Percentiles rank a stretch among this genome's conserved stretches.
These are phyloP conservation scores for Asclepias syriaca DNA, from an alignment of 257 asterid genomes.

Conservation along the genomic window DNA sequence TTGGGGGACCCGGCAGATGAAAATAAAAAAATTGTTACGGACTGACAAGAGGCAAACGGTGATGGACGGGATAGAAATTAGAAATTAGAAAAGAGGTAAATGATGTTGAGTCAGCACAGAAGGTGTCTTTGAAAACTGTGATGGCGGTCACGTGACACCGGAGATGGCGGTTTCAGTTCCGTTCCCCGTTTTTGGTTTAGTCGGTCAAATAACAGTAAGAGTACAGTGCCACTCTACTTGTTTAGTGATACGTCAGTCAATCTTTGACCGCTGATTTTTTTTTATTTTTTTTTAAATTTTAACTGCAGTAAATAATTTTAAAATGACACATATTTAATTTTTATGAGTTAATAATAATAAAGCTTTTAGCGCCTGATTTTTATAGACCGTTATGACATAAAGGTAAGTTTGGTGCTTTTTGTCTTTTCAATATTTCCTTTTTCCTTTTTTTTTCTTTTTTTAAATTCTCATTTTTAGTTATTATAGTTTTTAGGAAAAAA, in stretches of 20 bases:
- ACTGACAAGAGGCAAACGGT: background rate
- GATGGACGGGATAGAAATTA: background rate
- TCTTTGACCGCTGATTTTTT: slow-evolving; percentile 20
- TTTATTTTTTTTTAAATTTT: background rate
- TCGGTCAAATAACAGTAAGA: slow-evolving; percentile 36
- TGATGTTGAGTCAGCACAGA: slow-evolving; percentile 10
- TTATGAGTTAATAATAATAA: background rate
- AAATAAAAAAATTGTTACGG: background rate
- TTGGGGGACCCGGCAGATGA: background rate
- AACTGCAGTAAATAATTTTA: background rate
- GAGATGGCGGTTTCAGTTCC: slow-evolving; percentile 31
- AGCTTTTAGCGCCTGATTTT: slow-evolving; percentile 11
- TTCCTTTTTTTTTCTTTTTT: background rate
- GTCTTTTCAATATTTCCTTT: background rate
- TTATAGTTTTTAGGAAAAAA: background rate
- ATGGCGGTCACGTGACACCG: slow-evolving; percentile 41
- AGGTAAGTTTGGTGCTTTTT: background rate
- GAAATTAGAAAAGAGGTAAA: background rate
- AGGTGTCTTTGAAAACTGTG: slow-evolving; percentile 22
- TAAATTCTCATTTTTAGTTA: background rate
- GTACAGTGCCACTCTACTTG: background rate
- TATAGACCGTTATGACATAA: slow-evolving; percentile 18
- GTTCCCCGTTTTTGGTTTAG: slow-evolving; percentile 35
- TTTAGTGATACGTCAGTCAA: slow-evolving; percentile 16
- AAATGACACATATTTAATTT: background rate